Percentiles rank a stretch among this genome's conserved stretches.
Conservation (phyloP, 495 filamentous ascomycete genomes). For the Filosporella fistucella region DNA sequence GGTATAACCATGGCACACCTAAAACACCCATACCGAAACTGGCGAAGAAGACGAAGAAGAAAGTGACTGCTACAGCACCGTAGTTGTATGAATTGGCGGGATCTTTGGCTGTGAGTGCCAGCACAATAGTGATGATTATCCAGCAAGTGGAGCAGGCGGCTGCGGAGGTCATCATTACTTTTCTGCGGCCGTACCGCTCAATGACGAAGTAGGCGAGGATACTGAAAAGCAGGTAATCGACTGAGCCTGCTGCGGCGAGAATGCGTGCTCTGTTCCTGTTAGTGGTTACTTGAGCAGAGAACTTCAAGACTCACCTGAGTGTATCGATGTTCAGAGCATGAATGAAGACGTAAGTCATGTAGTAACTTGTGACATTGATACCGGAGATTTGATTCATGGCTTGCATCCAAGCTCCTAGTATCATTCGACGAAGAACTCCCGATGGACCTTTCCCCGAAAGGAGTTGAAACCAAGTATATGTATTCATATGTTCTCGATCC, state of each 20-base stretch:
- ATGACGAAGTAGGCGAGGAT: constrained; percentile 76
- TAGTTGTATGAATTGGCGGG: constrained; percentile 34
- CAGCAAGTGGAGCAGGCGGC: constrained; percentile 65
- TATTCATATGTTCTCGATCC: constrained; percentile 10
- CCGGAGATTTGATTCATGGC: constrained; percentile 75
- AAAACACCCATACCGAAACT: constrained; percentile 70
- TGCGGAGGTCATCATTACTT: constrained; percentile 63
- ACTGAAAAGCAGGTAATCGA: constrained; percentile 61
- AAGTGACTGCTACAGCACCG: constrained; percentile 65
- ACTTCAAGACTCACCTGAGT: too few relatives aligned
- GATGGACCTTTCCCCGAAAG: constrained; percentile 5
- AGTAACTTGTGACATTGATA: constrained; percentile 80
- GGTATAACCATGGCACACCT: constrained; percentile 59
- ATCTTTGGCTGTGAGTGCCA: constrained; percentile 36
- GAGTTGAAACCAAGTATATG: constrained; percentile 5
- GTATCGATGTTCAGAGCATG: constrained; percentile 47
- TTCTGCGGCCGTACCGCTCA: constrained; percentile 65
- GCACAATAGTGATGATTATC: constrained; percentile 65
- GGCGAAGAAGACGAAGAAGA: constrained; percentile 70
- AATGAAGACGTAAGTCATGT: constrained; percentile 68
- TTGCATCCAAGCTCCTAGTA: constrained; percentile 54
- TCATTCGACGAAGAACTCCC: constrained; percentile 34
- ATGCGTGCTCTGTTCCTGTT: constrained; percentile 58
- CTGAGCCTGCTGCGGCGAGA: constrained; percentile 65
- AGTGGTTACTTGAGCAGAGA: too few relatives aligned